Conservation (phyloP, 1,284 basidiomycete genomes). For the Heterobasidion irregulare region DNA sequence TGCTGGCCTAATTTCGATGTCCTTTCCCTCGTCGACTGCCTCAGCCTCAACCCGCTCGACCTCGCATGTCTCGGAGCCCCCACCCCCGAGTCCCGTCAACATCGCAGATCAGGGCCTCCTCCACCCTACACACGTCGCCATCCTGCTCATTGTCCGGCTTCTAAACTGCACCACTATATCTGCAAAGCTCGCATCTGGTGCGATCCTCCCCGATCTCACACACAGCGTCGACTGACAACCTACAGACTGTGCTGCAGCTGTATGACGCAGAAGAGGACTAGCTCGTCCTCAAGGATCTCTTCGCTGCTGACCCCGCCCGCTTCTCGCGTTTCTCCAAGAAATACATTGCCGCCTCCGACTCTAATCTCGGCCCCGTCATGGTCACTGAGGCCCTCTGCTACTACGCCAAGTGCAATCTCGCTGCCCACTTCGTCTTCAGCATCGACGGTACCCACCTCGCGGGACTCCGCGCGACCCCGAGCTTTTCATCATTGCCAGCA, state of each 20-base stretch:
- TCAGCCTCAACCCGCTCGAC: too few relatives aligned
- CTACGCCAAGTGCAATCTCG: slow-evolving; percentile 86
- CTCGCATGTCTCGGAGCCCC: too few relatives aligned
- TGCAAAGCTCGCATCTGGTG: too few relatives aligned
- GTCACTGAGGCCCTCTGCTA: slow-evolving; percentile 95
- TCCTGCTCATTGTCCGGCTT: too few relatives aligned
- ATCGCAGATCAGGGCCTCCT: too few relatives aligned
- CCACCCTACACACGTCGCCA: too few relatives aligned
- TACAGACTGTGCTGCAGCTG: slow-evolving; percentile 28
- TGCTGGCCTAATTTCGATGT: too few relatives aligned
- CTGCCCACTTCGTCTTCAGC: slow-evolving; percentile 91
- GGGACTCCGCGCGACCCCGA: slow-evolving; percentile 88
- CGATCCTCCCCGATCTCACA: too few relatives aligned
- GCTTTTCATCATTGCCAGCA: slow-evolving; percentile 96
- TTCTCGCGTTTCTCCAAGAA: slow-evolving; percentile 82
- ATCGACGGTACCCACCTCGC: slow-evolving; percentile 98
- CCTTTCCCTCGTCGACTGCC: too few relatives aligned
- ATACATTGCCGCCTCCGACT: slow-evolving; percentile 67
- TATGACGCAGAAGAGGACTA: slow-evolving; percentile 71
- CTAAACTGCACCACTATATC: too few relatives aligned
- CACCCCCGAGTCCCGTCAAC: too few relatives aligned
- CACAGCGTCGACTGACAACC: too few relatives aligned
- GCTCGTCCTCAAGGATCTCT: slow-evolving; percentile 87
- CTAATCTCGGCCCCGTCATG: slow-evolving; percentile 98
- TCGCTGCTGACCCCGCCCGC: slow-evolving; percentile 79